phyloP scores from a whole-genome alignment of 805 yeast species.

The Teunomyces gatunensis region DNA sequence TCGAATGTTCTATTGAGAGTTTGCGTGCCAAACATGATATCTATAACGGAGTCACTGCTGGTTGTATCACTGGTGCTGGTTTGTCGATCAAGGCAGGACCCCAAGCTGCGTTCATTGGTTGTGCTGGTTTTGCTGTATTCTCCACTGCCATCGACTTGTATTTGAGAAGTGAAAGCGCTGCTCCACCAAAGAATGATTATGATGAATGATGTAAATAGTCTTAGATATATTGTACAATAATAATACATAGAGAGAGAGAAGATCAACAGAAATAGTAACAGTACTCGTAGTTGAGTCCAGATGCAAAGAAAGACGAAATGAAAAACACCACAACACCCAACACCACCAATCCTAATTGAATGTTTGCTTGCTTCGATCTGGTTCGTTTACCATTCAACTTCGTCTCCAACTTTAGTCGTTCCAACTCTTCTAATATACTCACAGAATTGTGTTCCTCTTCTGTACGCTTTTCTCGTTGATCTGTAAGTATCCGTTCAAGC shows the following conservation, averaged over 20 bases:
- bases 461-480: not conserved
- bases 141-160: conserved; percentile 86
- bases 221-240: conserved; percentile 10
- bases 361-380: not conserved
- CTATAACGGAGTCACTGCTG: conserved; percentile 88
- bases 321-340: conserved; percentile 14
- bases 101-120: conserved; percentile 84
- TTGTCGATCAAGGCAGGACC: conserved; percentile 92
- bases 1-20: conserved; percentile 86
- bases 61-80: conserved; percentile 96
- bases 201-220: conserved; percentile 41
- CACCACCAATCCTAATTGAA: not conserved
- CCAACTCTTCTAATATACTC: conserved; percentile 21
- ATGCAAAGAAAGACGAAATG: conserved; percentile 22
- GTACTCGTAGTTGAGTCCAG: conserved; percentile 35
- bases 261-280: conserved; percentile 39
- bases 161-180: conserved; percentile 76
- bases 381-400: not conserved
- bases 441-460: conserved; percentile 1
- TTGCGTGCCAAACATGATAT: conserved; percentile 87
- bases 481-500: not conserved
- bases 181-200: conserved; percentile 87
- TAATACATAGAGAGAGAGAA: conserved; percentile 4
- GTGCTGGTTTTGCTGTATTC: conserved; percentile 97
- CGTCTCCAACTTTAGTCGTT: conserved; percentile 13